Conservation (phyloP, 148 eudicot genomes). For the Bassia scoparia region DNA sequence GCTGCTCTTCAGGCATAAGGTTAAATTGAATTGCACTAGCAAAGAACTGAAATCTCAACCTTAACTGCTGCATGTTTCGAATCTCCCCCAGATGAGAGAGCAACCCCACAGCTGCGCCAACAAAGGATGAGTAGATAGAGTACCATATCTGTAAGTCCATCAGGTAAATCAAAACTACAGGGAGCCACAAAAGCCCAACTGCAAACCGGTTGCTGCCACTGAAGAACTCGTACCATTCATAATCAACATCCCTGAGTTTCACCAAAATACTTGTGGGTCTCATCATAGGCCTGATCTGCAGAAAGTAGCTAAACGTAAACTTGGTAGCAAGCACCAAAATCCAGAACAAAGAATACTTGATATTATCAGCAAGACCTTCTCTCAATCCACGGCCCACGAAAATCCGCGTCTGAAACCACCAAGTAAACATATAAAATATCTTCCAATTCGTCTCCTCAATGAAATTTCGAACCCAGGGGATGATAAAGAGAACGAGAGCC, state of each 20-base stretch:
- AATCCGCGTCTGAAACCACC: conserved; percentile 88
- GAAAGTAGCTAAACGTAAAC: conserved; percentile 66
- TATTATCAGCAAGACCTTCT: conserved; percentile 77
- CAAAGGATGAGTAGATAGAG: conserved; percentile 75
- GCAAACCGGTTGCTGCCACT: conserved; percentile 67
- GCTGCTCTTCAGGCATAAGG: conserved; percentile 94
- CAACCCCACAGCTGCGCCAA: conserved; percentile 79
- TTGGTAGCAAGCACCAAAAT: conserved; percentile 73
- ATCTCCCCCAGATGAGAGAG: conserved; percentile 90
- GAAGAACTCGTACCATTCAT: conserved; percentile 82
- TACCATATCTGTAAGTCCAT: conserved; percentile 98
- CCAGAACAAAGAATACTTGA: conserved; percentile 81
- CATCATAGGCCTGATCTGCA: conserved; percentile 87
- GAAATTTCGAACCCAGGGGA: conserved; percentile 80
- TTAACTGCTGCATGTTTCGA: conserved; percentile 77
- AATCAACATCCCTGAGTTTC: conserved; percentile 37
- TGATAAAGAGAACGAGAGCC: conserved; percentile 53
- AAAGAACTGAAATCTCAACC: conserved; percentile 90
- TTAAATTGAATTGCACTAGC: conserved; percentile 94
- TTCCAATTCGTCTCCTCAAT: conserved; percentile 82
- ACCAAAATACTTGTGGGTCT: conserved; percentile 52
- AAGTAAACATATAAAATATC: conserved; percentile 66
- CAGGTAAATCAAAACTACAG: conserved; percentile 73
- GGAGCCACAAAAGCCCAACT: conserved; percentile 81
- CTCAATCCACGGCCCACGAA: conserved; percentile 89